These are phyloP conservation scores for Termitomyces titanicus DNA, from an alignment of 768 basidiomycete species.

Conservation along the genomic window DNA sequence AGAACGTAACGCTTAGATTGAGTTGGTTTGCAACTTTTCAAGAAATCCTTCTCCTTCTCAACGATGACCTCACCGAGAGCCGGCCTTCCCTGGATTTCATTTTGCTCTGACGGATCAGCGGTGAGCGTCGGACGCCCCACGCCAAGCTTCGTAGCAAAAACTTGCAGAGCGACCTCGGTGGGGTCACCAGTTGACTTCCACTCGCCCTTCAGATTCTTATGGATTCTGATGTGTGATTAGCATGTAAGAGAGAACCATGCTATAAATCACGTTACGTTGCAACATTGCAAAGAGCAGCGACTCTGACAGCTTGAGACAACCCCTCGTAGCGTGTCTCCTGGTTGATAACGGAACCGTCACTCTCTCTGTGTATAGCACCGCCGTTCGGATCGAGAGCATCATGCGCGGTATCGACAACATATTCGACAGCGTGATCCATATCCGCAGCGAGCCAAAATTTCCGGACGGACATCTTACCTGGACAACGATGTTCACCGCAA, in stretches of 20 bases:
- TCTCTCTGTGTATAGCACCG: conserved; percentile 23
- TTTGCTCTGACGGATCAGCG: conserved; percentile 17
- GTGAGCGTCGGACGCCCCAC: conserved; percentile 33
- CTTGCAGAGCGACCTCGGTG: conserved; percentile 54
- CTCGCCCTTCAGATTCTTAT: conserved; percentile 35
- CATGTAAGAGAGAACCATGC: not conserved
- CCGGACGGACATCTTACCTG: conserved; percentile 38
- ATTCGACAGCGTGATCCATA: conserved; percentile 20
- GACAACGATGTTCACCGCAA: not conserved
- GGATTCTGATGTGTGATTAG: conserved; percentile 23
- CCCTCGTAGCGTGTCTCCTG: conserved; percentile 16
- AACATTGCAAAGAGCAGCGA: conserved; percentile 35
- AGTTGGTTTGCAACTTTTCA: not conserved
- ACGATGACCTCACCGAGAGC: conserved; percentile 26
- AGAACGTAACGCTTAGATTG: conserved; percentile 27
- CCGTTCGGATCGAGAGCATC: conserved; percentile 29
- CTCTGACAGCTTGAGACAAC: conserved; percentile 24
- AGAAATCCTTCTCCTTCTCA: conserved; percentile 18
- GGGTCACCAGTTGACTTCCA: conserved; percentile 51
- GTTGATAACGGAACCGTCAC: conserved; percentile 19
- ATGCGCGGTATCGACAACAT: conserved; percentile 27
- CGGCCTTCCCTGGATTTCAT: conserved; percentile 14
- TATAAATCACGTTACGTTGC: conserved; percentile 1
- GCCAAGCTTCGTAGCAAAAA: conserved; percentile 47
- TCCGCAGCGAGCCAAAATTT: conserved; percentile 35